Conservation (phyloP, 2,329 filamentous ascomycete genomes). For the Parastagonospora avenae region DNA sequence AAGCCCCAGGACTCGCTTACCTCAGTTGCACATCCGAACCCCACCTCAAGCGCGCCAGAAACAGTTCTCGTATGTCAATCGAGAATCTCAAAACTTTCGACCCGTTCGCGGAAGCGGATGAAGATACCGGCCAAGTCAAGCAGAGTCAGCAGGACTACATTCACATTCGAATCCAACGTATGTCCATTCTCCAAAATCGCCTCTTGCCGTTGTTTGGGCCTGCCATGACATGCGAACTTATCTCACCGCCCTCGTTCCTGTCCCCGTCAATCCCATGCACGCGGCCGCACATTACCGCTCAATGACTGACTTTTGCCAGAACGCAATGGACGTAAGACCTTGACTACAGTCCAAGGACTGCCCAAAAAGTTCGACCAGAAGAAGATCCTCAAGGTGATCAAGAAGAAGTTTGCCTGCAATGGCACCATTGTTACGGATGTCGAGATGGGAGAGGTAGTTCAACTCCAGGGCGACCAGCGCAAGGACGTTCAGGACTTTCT, state of each 20-base stretch:
- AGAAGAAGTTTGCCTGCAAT: slow-evolving; percentile 99
- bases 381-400: slow-evolving; percentile 99
- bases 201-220: slow-evolving; percentile 1
- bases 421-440: slow-evolving; percentile 96
- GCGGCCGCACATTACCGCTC: neutral
- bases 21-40: slow-evolving; percentile 13
- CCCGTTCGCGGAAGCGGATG: slow-evolving; percentile 99
- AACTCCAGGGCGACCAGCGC: slow-evolving; percentile 98
- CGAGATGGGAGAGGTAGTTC: slow-evolving; percentile 99
- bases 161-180: slow-evolving; percentile 99
- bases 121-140: slow-evolving; percentile 95
- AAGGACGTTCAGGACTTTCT: slow-evolving; percentile 99
- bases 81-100: slow-evolving; percentile 63
- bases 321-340: slow-evolving; percentile 99
- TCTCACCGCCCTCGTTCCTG: neutral
- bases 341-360: slow-evolving; percentile 99
- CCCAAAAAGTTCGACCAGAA: slow-evolving; percentile 99
- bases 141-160: slow-evolving; percentile 92
- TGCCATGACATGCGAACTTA: neutral
- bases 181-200: slow-evolving; percentile 49
- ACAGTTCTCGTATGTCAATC: slow-evolving; percentile 41
- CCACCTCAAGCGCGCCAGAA: slow-evolving; percentile 30
- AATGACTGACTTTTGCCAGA: slow-evolving; percentile 65
- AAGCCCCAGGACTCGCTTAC: slow-evolving; percentile 8
- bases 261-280: neutral